Base-by-base conservation (phyloP, 129 eudicot species). In the Escallonia herrerae region DNA sequence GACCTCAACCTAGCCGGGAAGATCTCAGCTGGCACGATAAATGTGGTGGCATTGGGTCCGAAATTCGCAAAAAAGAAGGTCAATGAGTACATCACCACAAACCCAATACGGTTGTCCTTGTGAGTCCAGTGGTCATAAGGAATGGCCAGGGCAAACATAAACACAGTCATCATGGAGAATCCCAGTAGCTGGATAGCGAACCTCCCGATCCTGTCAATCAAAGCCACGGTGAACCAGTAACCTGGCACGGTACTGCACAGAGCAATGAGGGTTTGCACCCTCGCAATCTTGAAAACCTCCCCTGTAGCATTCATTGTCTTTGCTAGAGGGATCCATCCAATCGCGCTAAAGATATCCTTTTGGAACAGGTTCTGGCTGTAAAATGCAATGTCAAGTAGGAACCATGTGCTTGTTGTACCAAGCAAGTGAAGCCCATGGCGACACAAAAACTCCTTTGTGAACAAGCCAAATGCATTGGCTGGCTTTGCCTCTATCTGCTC, bases 21-120 rank as follows among this genome's bases (percentile, higher is more conserved):
- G 60, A 87, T 87, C 83, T 87, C 95, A 8, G 90, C 95, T 3
- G 95, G 95, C 65, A 87, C 95, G 12, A 86, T 80, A 68, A 86
- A 86, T 14, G 90, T 86, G 73, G 95, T 86, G 64, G 95, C 77
- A 46, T 83, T 87, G 4, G 95, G 95, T 54, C 95, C 95, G 15
- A 87, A 87, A 59, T 87, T 87, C 42, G 90, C 87, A 52, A 87
- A 87, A 67, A 87, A 83, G 87, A 87, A 87, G 4, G 95, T 87
- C 33, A 87, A 47, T 0, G 95, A 75, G 73, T 87, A 87, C 83
- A 87, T 66, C 11, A 76, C 86, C 40, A 87, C 84, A 8, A 87
- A 87, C 7, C 90, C 88, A 48, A 84, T 81, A 7, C 78, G 52
- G 63, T 87, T 79, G 0, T 70, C 78, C 6, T 64, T 43, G n/a